These are phyloP conservation scores for Sphaerulina vaccinii DNA, from an alignment of 2,329 filamentous ascomycete species.

Conservation along the genomic window DNA sequence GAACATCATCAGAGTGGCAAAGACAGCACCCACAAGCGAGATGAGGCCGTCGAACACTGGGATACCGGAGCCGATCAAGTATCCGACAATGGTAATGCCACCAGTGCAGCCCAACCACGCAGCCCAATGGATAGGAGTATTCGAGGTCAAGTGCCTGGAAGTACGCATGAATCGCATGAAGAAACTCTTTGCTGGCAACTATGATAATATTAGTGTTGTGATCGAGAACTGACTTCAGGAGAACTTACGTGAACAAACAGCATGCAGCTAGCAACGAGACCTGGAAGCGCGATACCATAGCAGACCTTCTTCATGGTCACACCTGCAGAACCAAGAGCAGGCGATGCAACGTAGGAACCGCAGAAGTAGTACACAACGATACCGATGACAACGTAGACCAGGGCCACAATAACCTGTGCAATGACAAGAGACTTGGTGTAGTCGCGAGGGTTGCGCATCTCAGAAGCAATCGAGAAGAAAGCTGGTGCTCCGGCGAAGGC, in stretches of 20 bases:
- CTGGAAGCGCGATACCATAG: conserved; percentile 41
- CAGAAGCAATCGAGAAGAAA: conserved; percentile 42
- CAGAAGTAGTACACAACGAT: conserved; percentile 50
- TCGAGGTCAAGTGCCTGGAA: conserved; percentile 27
- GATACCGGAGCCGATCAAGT: conserved; percentile 29
- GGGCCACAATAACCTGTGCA: conserved; percentile 25
- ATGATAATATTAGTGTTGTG: neutral
- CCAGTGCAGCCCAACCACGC: conserved; percentile 26
- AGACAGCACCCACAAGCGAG: conserved; percentile 29
- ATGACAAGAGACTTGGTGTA: conserved; percentile 39
- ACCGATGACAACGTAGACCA: conserved; percentile 41
- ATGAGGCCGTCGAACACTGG: conserved; percentile 31
- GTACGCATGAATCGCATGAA: conserved; percentile 33
- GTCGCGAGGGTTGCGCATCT: conserved; percentile 41
- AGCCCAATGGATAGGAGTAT: conserved; percentile 29
- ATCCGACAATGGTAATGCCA: conserved; percentile 25
- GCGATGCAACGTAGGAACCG: conserved; percentile 49
- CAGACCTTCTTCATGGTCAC: conserved; percentile 45
- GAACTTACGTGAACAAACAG: conserved; percentile 31
- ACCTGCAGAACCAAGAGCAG: conserved; percentile 50
- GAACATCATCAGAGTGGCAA: conserved; percentile 30
- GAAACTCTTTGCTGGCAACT: conserved; percentile 31
- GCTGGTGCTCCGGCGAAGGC: conserved; percentile 41
- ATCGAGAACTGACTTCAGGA: neutral
- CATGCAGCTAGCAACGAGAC: conserved; percentile 30